phyloP scores from a whole-genome alignment of 768 basidiomycete genomes.

The Bullera alba region DNA sequence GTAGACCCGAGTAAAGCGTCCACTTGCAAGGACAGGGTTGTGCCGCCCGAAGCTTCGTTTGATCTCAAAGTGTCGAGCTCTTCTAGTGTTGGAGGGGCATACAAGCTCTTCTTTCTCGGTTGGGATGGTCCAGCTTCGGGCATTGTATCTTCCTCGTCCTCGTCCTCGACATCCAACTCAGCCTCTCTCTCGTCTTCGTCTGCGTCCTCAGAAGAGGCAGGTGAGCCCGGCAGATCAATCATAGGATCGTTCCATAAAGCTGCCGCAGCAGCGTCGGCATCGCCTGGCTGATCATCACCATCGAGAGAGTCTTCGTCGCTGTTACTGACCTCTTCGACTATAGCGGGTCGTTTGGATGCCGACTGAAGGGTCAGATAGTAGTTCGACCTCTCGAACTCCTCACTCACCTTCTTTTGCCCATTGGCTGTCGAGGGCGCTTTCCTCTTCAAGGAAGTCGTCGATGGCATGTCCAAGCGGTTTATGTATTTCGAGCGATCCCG shows the following conservation, averaged over 20 bases:
- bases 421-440: no score
- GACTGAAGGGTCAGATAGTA: no score
- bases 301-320: no score
- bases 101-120: slow-evolving; percentile 25
- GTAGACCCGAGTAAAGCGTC: slow-evolving; percentile 39
- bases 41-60: slow-evolving; percentile 49
- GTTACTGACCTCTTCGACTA: no score
- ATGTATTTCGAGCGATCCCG: no score
- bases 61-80: slow-evolving; percentile 21
- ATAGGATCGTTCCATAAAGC: slow-evolving; percentile 17
- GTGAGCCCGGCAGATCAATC: slow-evolving; percentile 13
- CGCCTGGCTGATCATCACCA: not conserved
- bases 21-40: slow-evolving; percentile 78
- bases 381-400: no score
- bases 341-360: no score
- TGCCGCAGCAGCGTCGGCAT: not conserved
- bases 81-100: slow-evolving; percentile 41
- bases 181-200: slow-evolving; percentile 22
- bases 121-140: slow-evolving; percentile 17
- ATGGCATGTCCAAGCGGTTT: no score
- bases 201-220: slow-evolving; percentile 9
- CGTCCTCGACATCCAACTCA: slow-evolving; percentile 15
- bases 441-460: no score
- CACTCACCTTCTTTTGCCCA: no score
- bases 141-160: slow-evolving; percentile 5